phyloP scores from a whole-genome alignment of 345 rosid species.

The Syzygium grande region DNA sequence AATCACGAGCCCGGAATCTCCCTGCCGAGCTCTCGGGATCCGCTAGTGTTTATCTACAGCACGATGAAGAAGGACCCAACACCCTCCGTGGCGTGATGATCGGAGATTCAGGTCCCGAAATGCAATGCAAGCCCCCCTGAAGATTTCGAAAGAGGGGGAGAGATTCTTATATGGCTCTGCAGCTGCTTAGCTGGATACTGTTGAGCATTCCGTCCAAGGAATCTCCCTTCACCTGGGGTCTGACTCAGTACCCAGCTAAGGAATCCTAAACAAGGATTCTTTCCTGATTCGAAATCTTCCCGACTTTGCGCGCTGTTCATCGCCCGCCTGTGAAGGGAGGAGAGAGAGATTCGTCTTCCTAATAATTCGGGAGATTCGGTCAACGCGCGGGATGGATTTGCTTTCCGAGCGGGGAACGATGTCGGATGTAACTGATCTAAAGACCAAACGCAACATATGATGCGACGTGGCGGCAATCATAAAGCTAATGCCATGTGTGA shows the following conservation, averaged over 20 bases:
- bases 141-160: neutral
- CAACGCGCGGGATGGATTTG: neutral
- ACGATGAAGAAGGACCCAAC: neutral
- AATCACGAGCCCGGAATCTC: neutral
- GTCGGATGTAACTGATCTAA: too few species aligned
- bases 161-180: neutral
- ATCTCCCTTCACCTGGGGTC: neutral
- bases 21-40: neutral
- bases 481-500: too few species aligned
- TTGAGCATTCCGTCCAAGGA: neutral
- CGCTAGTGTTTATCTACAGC: neutral
- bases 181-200: neutral
- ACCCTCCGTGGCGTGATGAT: neutral
- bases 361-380: neutral
- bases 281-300: too few species aligned
- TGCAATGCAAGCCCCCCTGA: neutral
- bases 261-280: neutral
- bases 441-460: too few species aligned
- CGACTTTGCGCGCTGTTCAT: neutral
- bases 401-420: too few species aligned
- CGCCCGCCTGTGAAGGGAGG: neutral
- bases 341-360: neutral
- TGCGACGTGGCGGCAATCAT: too few species aligned
- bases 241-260: neutral
- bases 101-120: neutral